phyloP scores from a whole-genome alignment of 1,139 yeast species.

The Blastobotrys petasosporus region DNA sequence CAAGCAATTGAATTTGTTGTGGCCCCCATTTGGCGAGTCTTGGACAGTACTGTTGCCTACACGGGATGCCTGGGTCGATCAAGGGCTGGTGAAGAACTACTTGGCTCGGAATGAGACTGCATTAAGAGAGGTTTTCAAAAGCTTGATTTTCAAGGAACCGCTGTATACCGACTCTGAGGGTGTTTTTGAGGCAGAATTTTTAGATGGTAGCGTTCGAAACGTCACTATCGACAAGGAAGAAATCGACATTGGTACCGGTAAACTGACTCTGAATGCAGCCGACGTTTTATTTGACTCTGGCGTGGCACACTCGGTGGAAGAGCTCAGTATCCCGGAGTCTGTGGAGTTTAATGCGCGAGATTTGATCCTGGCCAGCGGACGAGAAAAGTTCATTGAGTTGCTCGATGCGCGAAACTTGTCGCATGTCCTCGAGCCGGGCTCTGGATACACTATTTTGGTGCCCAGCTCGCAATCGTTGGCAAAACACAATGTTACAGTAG shows the following conservation, averaged over 20 bases:
- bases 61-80: conserved; percentile 62
- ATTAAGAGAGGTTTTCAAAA: conserved; percentile 48
- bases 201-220: conserved; percentile 3
- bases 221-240: conserved; percentile 24
- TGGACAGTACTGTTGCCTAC: conserved; percentile 80
- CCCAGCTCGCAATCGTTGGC: conserved; percentile 60
- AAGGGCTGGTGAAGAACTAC: conserved; percentile 58
- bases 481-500: conserved; percentile 46
- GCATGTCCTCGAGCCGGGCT: conserved; percentile 30
- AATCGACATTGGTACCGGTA: conserved; percentile 27
- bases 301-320: conserved; percentile 66
- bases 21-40: conserved; percentile 48
- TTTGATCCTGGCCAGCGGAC: conserved; percentile 47
- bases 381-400: conserved; percentile 43
- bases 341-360: conserved; percentile 52
- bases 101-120: conserved; percentile 48
- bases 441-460: conserved; percentile 60
- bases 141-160: conserved; percentile 55
- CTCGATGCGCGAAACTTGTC: conserved; percentile 38
- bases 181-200: conserved; percentile 19
- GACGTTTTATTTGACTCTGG: conserved; percentile 82
- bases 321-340: conserved; percentile 49
- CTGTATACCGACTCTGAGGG: conserved; percentile 59
- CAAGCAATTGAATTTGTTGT: conserved; percentile 44
- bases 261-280: conserved; percentile 36